Evolutionary conservation across 805 yeast species (phyloP).

Genomic region (Starmerella apicola): DNA sequence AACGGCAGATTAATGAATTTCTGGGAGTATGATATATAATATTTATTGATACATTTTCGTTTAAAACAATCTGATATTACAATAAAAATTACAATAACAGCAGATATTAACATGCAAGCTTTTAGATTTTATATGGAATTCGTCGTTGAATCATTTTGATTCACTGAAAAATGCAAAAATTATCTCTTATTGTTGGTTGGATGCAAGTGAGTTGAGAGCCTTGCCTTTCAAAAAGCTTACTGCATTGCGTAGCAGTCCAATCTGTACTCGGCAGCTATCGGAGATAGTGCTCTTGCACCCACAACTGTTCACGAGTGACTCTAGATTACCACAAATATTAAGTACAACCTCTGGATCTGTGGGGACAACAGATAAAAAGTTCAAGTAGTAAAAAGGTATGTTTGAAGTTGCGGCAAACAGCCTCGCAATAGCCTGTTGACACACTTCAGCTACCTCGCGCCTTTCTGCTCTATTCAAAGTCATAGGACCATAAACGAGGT

Average conservation of each 20-base stretch:
- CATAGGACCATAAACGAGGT: not conserved
- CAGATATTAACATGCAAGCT: too few species aligned
- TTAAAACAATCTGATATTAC: too few species aligned
- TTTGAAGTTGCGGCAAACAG: conserved; percentile 3
- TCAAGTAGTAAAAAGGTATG: conserved; percentile 16
- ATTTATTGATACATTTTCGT: too few species aligned
- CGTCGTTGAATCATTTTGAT: too few species aligned
- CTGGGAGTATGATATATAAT: too few species aligned
- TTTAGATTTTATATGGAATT: too few species aligned
- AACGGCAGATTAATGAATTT: too few species aligned
- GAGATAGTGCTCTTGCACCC: not conserved
- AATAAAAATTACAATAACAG: too few species aligned
- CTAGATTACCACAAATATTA: conserved; percentile 26
- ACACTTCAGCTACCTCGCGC: conserved; percentile 13
- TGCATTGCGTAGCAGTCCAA: conserved; percentile 11
- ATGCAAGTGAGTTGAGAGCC: not conserved
- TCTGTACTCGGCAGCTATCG: conserved; percentile 2
- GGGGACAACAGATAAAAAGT: conserved; percentile 24
- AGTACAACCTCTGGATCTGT: conserved; percentile 26
- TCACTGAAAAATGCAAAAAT: too few species aligned
- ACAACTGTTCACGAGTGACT: conserved; percentile 9
- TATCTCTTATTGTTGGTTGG: too few species aligned
- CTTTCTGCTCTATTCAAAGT: conserved; percentile 6
- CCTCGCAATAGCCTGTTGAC: conserved; percentile 11
- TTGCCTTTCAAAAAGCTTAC: conserved; percentile 6